These are phyloP conservation scores for Hypoxylon cercidicola DNA, from an alignment of 495 filamentous ascomycete species.

Conservation along the genomic window DNA sequence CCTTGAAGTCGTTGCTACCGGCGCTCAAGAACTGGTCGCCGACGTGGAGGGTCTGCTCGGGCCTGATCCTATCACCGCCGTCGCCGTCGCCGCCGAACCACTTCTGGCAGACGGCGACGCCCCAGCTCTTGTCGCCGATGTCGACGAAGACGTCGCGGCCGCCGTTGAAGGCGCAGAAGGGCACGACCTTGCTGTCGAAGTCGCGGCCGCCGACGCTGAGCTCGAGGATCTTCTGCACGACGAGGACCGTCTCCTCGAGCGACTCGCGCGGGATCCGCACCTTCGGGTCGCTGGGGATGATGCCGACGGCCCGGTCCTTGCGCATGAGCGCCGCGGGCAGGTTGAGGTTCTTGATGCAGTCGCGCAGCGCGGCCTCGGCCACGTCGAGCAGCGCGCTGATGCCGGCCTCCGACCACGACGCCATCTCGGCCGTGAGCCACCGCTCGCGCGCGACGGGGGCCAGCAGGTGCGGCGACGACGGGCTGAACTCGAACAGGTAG, in stretches of 20 bases:
- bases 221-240: conserved; percentile 91
- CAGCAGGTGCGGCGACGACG: conserved; percentile 62
- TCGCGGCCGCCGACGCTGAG: conserved; percentile 64
- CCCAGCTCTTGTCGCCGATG: conserved; percentile 97
- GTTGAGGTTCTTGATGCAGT: conserved; percentile 79
- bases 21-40: conserved; percentile 97
- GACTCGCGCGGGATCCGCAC: conserved; percentile 83
- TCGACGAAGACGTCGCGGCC: conserved; percentile 98
- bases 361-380: conserved; percentile 81
- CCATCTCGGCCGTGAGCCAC: conserved; percentile 92
- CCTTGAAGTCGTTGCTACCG: conserved; percentile 97
- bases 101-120: conserved; percentile 89
- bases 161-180: conserved; percentile 98
- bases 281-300: conserved; percentile 69
- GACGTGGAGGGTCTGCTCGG: conserved; percentile 77
- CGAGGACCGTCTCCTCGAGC: conserved; percentile 94
- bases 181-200: conserved; percentile 64
- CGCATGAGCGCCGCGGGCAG: conserved; percentile 81
- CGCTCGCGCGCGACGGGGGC: conserved; percentile 70
- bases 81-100: conserved; percentile 78
- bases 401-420: conserved; percentile 79
- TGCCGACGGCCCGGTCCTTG: conserved; percentile 94
- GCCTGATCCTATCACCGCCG: conserved; percentile 51
- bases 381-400: conserved; percentile 84
- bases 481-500: conserved; percentile 82